These are phyloP conservation scores for Atkinsonella texensis DNA, from an alignment of 2,329 filamentous ascomycete species.

Conservation along the genomic window DNA sequence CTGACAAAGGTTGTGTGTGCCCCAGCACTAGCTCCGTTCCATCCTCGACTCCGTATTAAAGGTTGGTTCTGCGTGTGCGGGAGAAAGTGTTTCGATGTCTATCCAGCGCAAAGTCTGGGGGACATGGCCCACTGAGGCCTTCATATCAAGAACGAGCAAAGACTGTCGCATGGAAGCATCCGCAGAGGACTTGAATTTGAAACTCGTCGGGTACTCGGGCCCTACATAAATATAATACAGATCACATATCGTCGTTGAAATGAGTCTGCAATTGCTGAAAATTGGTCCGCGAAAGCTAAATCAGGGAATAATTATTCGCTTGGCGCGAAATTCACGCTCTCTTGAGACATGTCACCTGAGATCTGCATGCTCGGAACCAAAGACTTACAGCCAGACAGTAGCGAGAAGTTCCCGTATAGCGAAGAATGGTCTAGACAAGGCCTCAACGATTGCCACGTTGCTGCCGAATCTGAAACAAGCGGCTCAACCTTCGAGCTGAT, in stretches of 20 bases:
- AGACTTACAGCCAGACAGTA: no score
- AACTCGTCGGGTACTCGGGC: no score
- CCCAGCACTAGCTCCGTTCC: conserved; percentile 9
- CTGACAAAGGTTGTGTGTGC: conserved; percentile 30
- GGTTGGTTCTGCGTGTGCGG: neutral
- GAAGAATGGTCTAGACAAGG: no score
- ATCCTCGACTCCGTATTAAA: conserved; percentile 1
- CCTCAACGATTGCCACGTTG: neutral
- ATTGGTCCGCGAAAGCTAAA: neutral
- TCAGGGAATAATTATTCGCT: neutral
- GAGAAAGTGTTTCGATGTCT: no score
- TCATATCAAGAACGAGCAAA: neutral
- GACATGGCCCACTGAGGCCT: neutral
- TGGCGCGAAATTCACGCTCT: neutral
- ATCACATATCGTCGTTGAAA: no score
- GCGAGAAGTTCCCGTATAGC: no score
- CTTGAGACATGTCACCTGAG: neutral
- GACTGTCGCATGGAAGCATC: no score
- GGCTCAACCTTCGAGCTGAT: neutral
- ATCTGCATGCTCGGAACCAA: neutral
- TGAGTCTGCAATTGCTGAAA: neutral
- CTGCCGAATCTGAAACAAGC: neutral
- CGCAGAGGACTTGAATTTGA: no score
- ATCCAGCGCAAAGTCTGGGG: neutral
- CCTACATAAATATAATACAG: no score